These are phyloP conservation scores for Melianthus villosus DNA, from an alignment of 441 rosid genomes.

Conservation along the genomic window DNA sequence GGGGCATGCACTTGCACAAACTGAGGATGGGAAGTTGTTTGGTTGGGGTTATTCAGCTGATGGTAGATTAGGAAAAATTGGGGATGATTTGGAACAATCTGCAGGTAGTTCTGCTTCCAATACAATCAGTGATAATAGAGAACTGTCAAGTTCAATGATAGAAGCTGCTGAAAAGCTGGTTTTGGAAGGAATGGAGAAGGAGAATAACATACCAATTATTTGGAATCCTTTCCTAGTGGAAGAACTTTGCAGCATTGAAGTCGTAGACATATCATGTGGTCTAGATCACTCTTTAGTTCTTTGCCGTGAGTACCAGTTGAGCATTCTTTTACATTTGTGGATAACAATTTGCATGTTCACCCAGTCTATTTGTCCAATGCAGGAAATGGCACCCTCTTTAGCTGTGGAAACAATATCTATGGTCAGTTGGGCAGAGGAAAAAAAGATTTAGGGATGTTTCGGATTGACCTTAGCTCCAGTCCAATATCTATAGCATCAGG, in stretches of 20 bases:
- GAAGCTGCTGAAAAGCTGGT: conserved; percentile 52
- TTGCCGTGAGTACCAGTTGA: conserved; percentile 32
- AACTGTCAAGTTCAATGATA: conserved; percentile 14
- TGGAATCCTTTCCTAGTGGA: conserved; percentile 70
- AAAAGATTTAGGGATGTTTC: conserved; percentile 39
- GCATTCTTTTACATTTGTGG: background rate
- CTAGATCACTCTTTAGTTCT: conserved; percentile 81
- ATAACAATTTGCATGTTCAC: background rate
- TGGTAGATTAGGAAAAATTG: conserved; percentile 59
- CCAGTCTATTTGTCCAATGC: conserved; percentile 8
- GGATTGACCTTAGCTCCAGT: conserved; percentile 24
- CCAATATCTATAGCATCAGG: conserved; percentile 46
- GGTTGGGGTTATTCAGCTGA: conserved; percentile 96
- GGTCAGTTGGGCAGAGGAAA: conserved; percentile 65
- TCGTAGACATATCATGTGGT: conserved; percentile 59
- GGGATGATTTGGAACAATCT: conserved; percentile 30
- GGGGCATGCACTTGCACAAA: conserved; percentile 74
- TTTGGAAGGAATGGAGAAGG: conserved; percentile 53
- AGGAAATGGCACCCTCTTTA: conserved; percentile 58
- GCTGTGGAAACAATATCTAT: conserved; percentile 65
- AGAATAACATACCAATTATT: conserved; percentile 59
- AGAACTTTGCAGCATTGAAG: conserved; percentile 33
- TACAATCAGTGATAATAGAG: conserved; percentile 6
- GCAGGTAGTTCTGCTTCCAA: conserved; percentile 26
- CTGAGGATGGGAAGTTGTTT: conserved; percentile 52